These are phyloP conservation scores for Zygotorulaspora mrakii DNA, from an alignment of 1,139 yeast genomes.

Conservation along the genomic window DNA sequence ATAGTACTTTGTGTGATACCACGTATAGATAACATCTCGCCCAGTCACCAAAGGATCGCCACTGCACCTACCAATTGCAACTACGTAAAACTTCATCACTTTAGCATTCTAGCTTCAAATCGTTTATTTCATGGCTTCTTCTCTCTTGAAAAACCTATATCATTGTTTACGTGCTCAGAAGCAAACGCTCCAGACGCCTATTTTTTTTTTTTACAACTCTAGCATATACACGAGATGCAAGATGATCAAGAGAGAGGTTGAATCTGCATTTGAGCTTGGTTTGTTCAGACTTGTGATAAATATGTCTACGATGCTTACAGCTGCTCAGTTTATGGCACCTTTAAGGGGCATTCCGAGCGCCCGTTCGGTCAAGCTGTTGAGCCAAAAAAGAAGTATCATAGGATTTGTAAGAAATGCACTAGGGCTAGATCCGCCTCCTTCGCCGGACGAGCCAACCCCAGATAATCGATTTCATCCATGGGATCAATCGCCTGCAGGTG, in stretches of 20 bases:
- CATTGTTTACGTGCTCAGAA: background rate
- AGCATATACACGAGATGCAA: no score
- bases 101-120: background rate
- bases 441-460: constrained; percentile 59
- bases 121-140: background rate
- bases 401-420: constrained; percentile 53
- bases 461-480: constrained; percentile 73
- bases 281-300: background rate
- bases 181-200: no score
- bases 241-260: background rate
- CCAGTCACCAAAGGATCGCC: no score
- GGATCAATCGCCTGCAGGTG: constrained; percentile 91
- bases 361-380: constrained; percentile 5
- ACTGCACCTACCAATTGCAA: no score
- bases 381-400: constrained; percentile 38
- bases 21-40: no score
- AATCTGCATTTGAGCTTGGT: background rate
- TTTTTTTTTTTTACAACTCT: no score
- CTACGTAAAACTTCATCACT: no score
- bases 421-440: constrained; percentile 59
- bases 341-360: constrained; percentile 7
- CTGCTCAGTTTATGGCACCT: constrained; percentile 5
- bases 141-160: background rate
- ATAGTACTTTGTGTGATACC: no score
- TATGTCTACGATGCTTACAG: constrained; percentile 8